Conservation (phyloP, 2,329 filamentous ascomycete species). For the Rhinocladiella similis region DNA sequence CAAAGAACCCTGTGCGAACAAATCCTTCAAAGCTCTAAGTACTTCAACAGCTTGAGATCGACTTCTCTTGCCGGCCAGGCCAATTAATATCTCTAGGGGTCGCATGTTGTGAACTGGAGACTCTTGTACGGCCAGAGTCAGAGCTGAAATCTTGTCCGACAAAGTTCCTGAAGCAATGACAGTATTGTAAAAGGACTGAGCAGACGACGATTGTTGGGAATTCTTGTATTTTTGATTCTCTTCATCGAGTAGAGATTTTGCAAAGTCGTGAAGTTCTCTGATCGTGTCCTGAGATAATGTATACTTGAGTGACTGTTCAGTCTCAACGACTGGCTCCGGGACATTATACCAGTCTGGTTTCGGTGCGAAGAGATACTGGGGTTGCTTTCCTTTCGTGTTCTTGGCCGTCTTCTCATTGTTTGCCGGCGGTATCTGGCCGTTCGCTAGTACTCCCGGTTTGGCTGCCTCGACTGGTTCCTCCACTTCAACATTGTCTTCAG, state of each 20-base stretch:
- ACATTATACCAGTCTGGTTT: constrained; percentile 31
- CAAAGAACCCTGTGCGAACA: constrained; percentile 84
- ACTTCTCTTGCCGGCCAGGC: constrained; percentile 86
- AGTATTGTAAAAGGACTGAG: constrained; percentile 92
- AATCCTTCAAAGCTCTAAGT: constrained; percentile 89
- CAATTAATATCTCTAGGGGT: constrained; percentile 80
- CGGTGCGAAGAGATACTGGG: constrained; percentile 26
- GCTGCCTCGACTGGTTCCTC: constrained; percentile 30
- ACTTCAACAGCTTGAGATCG: constrained; percentile 90
- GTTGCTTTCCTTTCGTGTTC: constrained; percentile 30
- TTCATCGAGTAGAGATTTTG: constrained; percentile 70
- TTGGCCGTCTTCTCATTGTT: constrained; percentile 36
- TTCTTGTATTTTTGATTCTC: constrained; percentile 76
- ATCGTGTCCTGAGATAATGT: constrained; percentile 22
- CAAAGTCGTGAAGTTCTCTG: constrained; percentile 64
- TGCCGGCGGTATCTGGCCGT: constrained; percentile 13
- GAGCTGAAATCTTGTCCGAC: constrained; percentile 92
- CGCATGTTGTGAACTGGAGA: constrained; percentile 92
- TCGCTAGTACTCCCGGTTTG: neutral
- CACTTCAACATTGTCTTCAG: constrained; percentile 41
- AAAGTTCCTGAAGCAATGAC: constrained; percentile 97
- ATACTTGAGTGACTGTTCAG: constrained; percentile 20
- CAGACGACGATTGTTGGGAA: constrained; percentile 72
- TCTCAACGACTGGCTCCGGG: constrained; percentile 13
- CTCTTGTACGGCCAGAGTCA: constrained; percentile 93